Conservation (phyloP, 164 flowering plant species). For the Warburgia ugandensis region DNA sequence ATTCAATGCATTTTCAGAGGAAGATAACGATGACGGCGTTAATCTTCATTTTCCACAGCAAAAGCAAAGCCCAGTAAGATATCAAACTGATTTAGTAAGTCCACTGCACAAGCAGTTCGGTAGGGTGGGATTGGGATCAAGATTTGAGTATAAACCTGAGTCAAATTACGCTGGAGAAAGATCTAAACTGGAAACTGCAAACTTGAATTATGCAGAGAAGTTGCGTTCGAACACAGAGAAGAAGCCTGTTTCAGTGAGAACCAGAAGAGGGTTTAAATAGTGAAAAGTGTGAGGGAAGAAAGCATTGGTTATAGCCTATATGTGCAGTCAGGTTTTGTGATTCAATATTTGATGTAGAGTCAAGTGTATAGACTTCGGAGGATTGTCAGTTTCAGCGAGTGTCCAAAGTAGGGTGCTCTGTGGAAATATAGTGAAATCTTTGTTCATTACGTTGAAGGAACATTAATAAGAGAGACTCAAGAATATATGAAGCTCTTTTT, state of each 20-base stretch:
- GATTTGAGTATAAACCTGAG: constrained; percentile 1
- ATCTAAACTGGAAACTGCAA: background rate
- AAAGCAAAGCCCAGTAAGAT: background rate
- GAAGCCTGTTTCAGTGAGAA: constrained; percentile 53
- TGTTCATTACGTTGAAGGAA: no score
- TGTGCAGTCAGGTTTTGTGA: no score
- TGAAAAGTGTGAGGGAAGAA: no score
- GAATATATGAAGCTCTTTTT: no score
- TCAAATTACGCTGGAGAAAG: background rate
- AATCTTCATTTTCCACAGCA: background rate
- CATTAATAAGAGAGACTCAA: no score
- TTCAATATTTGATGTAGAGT: no score
- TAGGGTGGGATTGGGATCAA: background rate
- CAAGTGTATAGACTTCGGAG: no score
- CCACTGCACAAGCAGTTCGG: background rate
- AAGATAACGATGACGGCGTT: background rate
- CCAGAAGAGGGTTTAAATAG: constrained; percentile 20
- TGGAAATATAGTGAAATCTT: no score
- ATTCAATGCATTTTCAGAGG: background rate
- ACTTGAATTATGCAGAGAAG: constrained; percentile 1
- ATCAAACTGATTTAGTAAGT: background rate
- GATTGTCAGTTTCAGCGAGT: no score
- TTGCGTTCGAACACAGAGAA: constrained; percentile 18
- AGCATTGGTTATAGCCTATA: no score
- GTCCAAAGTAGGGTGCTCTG: no score